Evolutionary conservation across 176 grass and related monocot genomes (phyloP), one percentile per base, ranked within the genome.

Genomic region (Chloris gayana): DNA sequence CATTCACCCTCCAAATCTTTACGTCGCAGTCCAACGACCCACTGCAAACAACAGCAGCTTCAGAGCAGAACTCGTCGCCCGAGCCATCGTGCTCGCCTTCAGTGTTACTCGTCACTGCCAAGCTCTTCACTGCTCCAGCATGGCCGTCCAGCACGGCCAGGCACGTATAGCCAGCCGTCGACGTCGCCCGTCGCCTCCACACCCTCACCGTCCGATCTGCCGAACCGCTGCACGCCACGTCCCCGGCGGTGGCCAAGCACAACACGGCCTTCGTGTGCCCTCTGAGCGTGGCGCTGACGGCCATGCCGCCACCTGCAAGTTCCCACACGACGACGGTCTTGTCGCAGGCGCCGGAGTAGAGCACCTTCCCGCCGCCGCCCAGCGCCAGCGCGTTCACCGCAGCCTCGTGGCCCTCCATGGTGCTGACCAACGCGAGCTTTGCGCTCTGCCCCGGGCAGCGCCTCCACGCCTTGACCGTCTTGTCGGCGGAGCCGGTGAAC

Each of bases 191-290:
- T 9, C 77, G 66, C 61, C 78, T 88, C 91, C 94, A 97, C 26
- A 93, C 66, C 62, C 91, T 83, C 87, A 93, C 88, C 7, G 81
- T 97, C 74, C 56, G 75, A 64, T 97, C 94, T 7, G 91, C 91
- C 30, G 91, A 93, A 1, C 91, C 94, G 11, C 94, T 93, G 80
- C 91, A 93, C 49, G 89, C 77, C 46, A 93, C 46, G 42, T 71
- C 60, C 14, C 64, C 81, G 14, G 62, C 50, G 27, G 87, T 78
- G 18, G 86, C 91, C 35, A 97, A 50, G 88, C 91, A 91, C 32
- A 93, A 54, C 4, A 97, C 77, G 3, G 41, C 41, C 41, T 44
- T 77, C 15, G 57, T 33, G 78, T 93, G 91, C 0, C 94, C 91
- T 47, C 81, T 59, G 30, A 97, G 74, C 1, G 78, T 83, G 10